Evolutionary conservation across 73 alveolate species (phyloP), one percentile per base, ranked within the genome.

Genomic region (Tetrahymena elliotti): DNA sequence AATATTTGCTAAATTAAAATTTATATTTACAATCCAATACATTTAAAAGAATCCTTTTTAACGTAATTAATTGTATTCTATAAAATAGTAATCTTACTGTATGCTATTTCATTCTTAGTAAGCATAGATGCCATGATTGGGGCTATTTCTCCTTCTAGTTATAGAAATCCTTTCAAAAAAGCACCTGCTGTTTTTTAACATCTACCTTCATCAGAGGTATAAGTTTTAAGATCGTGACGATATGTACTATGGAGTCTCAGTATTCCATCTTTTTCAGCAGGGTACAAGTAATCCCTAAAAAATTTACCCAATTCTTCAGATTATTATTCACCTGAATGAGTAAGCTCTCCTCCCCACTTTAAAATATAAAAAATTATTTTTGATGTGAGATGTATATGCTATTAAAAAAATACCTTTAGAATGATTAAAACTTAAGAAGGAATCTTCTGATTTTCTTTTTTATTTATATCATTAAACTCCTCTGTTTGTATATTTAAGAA

Each of bases 301-400:
- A 95, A 95, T 94, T 96, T 88, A 22, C 99, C 99, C 93, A 97
- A 95, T 34, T 96, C 94, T 54, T 94, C 96, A 4, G 99, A 99
- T 96, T 98, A 98, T 33, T 98, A 97, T 38, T 97, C 98, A 35
- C 99, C 99, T 22, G 99, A 96, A 94, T 98, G 99, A 9, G 99
- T 98, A 83, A 98, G 94, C 68, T 97, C 99, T 15, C 99, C 99
- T 35, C 99, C 99, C 99, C 99, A 98, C 96, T 98, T 97, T 95
- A 52, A 98, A 95, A 94, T 98, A 93, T 82, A 97, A 96, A 20
- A 98, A 98, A 94, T 97, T 97, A 24, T 97, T 93, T 39, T 97
- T 97, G 34, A 54, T 94, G 83, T 92, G 93, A 20, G n/a, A 92
- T 54, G 96, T 82, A 40, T 83, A 83, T 35, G 96, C 96, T 33